A percentile compares a stretch with the other conserved stretches of the same genome.
phyloP scores from a whole-genome alignment of 2,329 filamentous ascomycete species.

The Venturia asperata region DNA sequence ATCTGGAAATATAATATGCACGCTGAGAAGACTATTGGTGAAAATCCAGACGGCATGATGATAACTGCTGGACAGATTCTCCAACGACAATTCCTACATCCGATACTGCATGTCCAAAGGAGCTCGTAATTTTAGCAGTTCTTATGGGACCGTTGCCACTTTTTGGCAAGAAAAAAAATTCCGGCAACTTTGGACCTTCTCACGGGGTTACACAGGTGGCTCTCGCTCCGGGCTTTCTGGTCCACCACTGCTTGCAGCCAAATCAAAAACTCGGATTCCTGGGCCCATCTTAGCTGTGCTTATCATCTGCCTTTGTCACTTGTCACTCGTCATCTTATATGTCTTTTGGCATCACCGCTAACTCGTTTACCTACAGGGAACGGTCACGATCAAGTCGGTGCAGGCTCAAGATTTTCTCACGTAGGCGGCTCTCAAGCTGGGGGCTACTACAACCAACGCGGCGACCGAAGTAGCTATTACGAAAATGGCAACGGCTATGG shows the following conservation, averaged over 20 bases:
- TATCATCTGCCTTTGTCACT: background rate
- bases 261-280: background rate
- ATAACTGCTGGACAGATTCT: too few relatives aligned
- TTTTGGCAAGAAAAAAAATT: background rate
- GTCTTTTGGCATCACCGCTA: background rate
- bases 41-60: too few relatives aligned
- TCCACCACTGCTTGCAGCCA: background rate
- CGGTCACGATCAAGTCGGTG: constrained; percentile 22
- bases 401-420: constrained; percentile 11
- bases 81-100: too few relatives aligned
- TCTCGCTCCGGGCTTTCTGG: background rate
- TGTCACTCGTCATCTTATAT: background rate
- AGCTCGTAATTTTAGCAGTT: too few relatives aligned
- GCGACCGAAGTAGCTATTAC: constrained; percentile 39
- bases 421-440: constrained; percentile 15
- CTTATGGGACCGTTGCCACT: too few relatives aligned
- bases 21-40: too few relatives aligned
- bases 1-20: too few relatives aligned
- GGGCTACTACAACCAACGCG: constrained; percentile 20
- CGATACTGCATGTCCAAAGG: too few relatives aligned
- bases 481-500: constrained; percentile 25
- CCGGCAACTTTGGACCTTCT: too few relatives aligned
- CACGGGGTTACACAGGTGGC: background rate
- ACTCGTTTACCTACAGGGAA: constrained; percentile 6
- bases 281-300: background rate